Evolutionary conservation across 176 grass and related monocot species (phyloP).

Genomic region (Carex parvula): DNA sequence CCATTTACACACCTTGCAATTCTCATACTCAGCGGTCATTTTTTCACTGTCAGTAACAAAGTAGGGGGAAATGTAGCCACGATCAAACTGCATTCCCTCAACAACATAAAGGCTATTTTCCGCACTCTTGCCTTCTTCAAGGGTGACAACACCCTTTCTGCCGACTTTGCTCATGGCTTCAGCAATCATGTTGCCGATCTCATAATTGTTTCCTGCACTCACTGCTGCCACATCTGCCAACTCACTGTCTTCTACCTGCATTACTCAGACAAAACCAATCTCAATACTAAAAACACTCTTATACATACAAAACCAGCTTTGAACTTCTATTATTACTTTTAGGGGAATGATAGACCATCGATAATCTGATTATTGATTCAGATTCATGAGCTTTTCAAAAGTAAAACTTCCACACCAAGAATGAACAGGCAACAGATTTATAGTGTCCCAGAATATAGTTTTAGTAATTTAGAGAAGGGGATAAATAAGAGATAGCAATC

Average conservation of each 20-base stretch:
- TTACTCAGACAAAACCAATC: not conserved
- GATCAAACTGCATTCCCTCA: constrained; percentile 98
- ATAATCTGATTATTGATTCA: not conserved
- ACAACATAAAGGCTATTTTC: constrained; percentile 92
- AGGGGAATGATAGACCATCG: not conserved
- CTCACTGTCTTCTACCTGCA: constrained; percentile 91
- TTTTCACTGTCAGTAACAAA: constrained; percentile 97
- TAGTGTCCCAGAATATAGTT: not conserved
- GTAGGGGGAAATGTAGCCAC: constrained; percentile 95
- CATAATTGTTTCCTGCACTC: constrained; percentile 93
- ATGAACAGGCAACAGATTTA: not conserved
- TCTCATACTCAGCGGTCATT: constrained; percentile 88
- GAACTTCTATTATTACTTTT: not conserved
- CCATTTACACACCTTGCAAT: constrained; percentile 66
- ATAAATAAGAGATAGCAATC: not conserved
- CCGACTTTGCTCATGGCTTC: constrained; percentile 98
- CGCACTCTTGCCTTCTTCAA: constrained; percentile 88
- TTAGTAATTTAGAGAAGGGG: not conserved
- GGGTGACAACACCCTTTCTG: constrained; percentile 91
- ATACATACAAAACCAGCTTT: not conserved
- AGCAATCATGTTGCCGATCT: constrained; percentile 95
- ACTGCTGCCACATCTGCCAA: constrained; percentile 93
- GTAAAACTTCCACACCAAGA: not conserved
- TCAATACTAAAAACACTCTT: not conserved
- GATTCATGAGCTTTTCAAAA: not conserved